Conservation (phyloP, 2,329 filamentous ascomycete genomes). For the Talaromyces sp. region DNA sequence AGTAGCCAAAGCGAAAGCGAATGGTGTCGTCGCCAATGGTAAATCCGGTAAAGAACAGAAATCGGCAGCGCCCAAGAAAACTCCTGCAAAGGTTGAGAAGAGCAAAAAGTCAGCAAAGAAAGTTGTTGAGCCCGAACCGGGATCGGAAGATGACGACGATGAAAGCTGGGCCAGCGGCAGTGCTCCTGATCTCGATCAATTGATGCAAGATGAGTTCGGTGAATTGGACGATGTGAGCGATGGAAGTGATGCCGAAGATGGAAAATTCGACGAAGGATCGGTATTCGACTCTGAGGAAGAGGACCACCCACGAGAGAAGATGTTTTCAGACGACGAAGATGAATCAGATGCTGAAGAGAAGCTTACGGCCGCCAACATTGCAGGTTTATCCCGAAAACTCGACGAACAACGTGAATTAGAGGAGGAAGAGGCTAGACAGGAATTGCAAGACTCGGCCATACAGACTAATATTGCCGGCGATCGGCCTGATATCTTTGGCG, state of each 20-base stretch:
- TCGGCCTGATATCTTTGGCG: constrained; percentile 60
- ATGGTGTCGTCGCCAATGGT: constrained; percentile 31
- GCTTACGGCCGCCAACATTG: constrained; percentile 93
- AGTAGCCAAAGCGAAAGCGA: constrained; percentile 38
- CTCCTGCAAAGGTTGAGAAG: constrained; percentile 31
- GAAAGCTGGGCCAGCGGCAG: constrained; percentile 32
- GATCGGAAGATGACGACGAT: constrained; percentile 35
- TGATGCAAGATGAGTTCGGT: constrained; percentile 49
- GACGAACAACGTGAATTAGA: constrained; percentile 74
- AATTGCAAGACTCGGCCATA: constrained; percentile 78
- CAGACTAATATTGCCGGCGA: constrained; percentile 92
- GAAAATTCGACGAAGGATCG: constrained; percentile 53
- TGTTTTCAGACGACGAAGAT: constrained; percentile 95
- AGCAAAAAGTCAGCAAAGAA: constrained; percentile 34
- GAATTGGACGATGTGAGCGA: constrained; percentile 41
- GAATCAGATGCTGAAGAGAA: constrained; percentile 84
- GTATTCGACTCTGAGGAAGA: constrained; percentile 68
- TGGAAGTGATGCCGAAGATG: constrained; percentile 47
- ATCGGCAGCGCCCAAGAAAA: constrained; percentile 31
- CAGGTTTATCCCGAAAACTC: constrained; percentile 79
- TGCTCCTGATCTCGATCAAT: constrained; percentile 26
- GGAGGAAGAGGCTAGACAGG: constrained; percentile 76
- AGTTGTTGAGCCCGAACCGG: constrained; percentile 34
- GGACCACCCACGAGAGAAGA: constrained; percentile 54
- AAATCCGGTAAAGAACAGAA: constrained; percentile 31